Evolutionary conservation across 75 land plant species (phyloP), one percentile per base, ranked within the genome.

Genomic region (Chamaecyparis obtusa): DNA sequence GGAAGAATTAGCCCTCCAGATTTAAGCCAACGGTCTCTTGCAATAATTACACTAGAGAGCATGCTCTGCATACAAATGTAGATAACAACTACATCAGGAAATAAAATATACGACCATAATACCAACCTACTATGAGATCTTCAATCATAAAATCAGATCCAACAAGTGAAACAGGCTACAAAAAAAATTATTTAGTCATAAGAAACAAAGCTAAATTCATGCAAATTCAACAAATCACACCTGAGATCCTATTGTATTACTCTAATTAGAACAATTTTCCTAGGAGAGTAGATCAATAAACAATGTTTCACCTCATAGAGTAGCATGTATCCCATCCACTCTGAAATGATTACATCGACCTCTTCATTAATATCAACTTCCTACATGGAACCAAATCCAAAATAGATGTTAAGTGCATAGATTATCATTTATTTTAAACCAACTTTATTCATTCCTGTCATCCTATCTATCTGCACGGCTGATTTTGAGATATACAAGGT

Each of bases 261-360:
- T 81, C 32, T n/a, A 81, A 5, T 46, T 81, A 44, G 83, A 46
- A 81, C 46, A 4, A 81, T 81, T 81, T 46, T 46, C 32, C 32
- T 81, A 17, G 15, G 1, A 30, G 9, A 17, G 37, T 36, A 72
- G 30, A 44, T n/a, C 71, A 48, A 86, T 21, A 41, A 39, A 5
- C 64, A 49, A 48, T 27, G 11, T 36, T 37, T 82, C 81, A 98
- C 99, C 99, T 98, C 99, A 89, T 98, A 98, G 1, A 98, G 88
- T 87, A 98, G 95, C 99, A 98, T 98, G 90, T 98, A 98, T 16
- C 99, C 99, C 99, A 98, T 98, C 99, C 99, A 98, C 87, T 98
- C 99, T 32, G 99, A 98, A 43, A 98, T 90, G 43, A 98, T 98
- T 71, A 96, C 96, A 95, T 98, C 99, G 81, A 95, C 99, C 83